Conservation (phyloP, 257 asterid species). For the Marsdenia floribunda region DNA sequence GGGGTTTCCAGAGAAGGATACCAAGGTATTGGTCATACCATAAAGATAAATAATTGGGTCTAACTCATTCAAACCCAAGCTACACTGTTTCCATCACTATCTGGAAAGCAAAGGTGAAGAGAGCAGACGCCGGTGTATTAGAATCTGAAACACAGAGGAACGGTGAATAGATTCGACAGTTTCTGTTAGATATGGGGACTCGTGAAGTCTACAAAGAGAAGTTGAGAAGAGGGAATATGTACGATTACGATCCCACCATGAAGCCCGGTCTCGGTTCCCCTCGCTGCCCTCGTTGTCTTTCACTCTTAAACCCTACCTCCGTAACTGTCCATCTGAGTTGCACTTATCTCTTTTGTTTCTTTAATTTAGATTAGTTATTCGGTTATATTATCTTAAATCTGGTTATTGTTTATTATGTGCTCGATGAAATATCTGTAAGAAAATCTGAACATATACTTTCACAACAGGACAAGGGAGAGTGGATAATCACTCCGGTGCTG, state of each 20-base stretch:
- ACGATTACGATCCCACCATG: conserved; percentile 62
- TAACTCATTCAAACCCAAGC: neutral
- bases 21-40: no score
- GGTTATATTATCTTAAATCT: neutral
- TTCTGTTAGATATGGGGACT: conserved; percentile 50
- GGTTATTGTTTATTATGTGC: conserved; percentile 12
- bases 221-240: conserved; percentile 58
- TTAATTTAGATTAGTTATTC: neutral
- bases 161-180: neutral
- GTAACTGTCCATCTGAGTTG: conserved; percentile 20
- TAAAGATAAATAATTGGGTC: neutral
- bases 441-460: neutral
- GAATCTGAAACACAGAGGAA: conserved; percentile 1
- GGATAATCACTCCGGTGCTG: conserved; percentile 57
- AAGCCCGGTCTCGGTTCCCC: conserved; percentile 77
- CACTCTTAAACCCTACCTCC: conserved; percentile 42
- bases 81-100: neutral
- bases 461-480: conserved; percentile 45
- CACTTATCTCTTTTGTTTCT: neutral
- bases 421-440: conserved; percentile 24
- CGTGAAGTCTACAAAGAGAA: conserved; percentile 81
- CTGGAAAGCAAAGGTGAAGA: neutral
- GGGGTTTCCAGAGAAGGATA: no score
- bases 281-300: conserved; percentile 81
- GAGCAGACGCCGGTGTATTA: neutral